phyloP scores from a whole-genome alignment of 2,329 filamentous ascomycete genomes.

The Didymosphaeria variabile region DNA sequence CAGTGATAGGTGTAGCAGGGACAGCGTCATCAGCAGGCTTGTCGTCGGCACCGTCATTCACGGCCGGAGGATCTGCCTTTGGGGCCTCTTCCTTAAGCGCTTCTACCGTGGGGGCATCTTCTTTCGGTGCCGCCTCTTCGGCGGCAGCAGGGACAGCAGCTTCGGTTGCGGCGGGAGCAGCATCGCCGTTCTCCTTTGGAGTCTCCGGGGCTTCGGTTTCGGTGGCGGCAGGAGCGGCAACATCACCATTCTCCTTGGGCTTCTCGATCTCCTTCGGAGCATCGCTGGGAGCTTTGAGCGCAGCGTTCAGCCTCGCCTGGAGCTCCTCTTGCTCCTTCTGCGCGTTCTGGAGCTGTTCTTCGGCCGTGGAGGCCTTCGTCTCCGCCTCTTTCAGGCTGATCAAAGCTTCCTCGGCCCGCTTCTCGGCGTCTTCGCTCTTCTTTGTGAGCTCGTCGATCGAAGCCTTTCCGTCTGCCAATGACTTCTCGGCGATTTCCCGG shows the following conservation, averaged over 20 bases:
- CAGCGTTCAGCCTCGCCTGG: slow-evolving; percentile 23
- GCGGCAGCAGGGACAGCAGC: background rate
- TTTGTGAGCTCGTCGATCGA: slow-evolving; percentile 9
- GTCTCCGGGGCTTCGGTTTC: background rate
- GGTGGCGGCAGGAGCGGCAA: background rate
- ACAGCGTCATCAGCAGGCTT: slow-evolving; percentile 4
- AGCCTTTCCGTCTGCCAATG: slow-evolving; percentile 9
- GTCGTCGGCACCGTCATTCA: background rate
- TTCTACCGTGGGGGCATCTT: background rate
- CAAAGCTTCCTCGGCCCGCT: slow-evolving; percentile 12
- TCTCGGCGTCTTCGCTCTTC: slow-evolving; percentile 11
- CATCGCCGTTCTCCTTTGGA: slow-evolving; percentile 15
- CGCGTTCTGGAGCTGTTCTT: slow-evolving; percentile 9
- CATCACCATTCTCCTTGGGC: background rate
- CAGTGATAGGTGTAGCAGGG: background rate
- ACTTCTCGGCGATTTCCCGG: slow-evolving; percentile 5
- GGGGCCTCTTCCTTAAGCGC: background rate
- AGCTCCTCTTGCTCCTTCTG: slow-evolving; percentile 18
- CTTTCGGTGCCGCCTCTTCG: background rate
- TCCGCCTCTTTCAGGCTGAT: slow-evolving; percentile 14
- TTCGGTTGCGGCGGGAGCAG: background rate
- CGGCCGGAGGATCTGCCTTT: slow-evolving; percentile 3
- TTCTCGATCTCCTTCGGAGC: slow-evolving; percentile 8
- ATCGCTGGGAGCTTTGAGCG: slow-evolving; percentile 14
- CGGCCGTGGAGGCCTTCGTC: slow-evolving; percentile 1